These are phyloP conservation scores for Ophiostoma triangulosporum DNA, from an alignment of 2,329 filamentous ascomycete species.

Conservation along the genomic window DNA sequence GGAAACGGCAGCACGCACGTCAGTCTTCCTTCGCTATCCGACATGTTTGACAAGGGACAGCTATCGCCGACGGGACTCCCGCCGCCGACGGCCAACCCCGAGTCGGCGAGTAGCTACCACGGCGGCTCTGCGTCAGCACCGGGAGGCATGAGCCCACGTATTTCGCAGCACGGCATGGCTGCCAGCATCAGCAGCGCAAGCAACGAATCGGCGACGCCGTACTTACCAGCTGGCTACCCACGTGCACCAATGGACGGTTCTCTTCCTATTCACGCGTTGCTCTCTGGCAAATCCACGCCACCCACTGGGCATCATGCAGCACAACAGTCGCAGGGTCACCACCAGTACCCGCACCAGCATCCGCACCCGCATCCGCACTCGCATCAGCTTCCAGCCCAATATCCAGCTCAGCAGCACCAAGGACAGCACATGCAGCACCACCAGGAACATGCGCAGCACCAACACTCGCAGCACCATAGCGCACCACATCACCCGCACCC, in stretches of 20 bases:
- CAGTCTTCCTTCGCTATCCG: constrained; percentile 32
- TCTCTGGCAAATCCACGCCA: constrained; percentile 17
- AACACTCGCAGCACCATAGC: not conserved
- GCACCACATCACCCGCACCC: not conserved
- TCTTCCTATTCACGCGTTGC: constrained; percentile 40
- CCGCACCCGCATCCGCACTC: not conserved
- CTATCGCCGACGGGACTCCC: constrained; percentile 11
- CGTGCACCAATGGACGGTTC: constrained; percentile 36
- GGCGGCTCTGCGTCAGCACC: not conserved
- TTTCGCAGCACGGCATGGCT: constrained; percentile 17
- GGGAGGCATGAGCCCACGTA: constrained; percentile 17
- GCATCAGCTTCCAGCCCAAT: not conserved
- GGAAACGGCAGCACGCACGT: constrained; percentile 19
- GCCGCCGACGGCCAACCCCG: constrained; percentile 12
- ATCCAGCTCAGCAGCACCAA: not conserved
- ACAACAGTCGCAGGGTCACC: not conserved
- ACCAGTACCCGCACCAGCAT: not conserved
- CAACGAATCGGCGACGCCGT: constrained; percentile 25
- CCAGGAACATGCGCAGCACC: not conserved
- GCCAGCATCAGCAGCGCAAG: constrained; percentile 9
- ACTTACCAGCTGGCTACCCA: constrained; percentile 22
- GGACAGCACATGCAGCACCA: not conserved
- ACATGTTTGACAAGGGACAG: constrained; percentile 30
- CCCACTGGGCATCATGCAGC: not conserved
- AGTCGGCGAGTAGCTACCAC: not conserved